A percentile compares a stretch with the other conserved stretches of the same genome.
phyloP scores from a whole-genome alignment of 768 basidiomycete genomes.

The Tulasnella sp. region DNA sequence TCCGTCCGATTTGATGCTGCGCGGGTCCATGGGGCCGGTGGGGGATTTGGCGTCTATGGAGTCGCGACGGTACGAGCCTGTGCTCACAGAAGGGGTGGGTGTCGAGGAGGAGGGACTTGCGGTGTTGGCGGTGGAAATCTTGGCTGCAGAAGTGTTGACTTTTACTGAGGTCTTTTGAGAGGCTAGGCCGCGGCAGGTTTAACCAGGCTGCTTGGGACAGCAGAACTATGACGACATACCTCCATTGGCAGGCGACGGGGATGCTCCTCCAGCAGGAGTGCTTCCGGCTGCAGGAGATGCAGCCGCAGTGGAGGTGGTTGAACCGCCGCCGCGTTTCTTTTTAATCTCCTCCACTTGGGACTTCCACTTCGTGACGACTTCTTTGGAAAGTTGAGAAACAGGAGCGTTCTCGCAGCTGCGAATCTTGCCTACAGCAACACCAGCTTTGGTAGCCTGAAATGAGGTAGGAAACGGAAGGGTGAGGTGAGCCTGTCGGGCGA shows the following conservation, averaged over 20 bases:
- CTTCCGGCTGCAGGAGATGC: background rate
- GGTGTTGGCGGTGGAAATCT: background rate
- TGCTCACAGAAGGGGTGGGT: background rate
- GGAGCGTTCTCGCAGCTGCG: constrained; percentile 63
- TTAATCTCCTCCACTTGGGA: constrained; percentile 60
- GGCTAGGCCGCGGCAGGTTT: constrained; percentile 26
- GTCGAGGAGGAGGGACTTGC: constrained; percentile 26
- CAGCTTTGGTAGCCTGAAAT: constrained; percentile 78
- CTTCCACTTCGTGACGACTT: constrained; percentile 90
- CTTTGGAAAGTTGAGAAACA: constrained; percentile 77
- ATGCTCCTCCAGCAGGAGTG: background rate
- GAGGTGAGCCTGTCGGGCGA: background rate
- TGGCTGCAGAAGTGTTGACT: background rate
- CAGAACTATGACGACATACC: constrained; percentile 38
- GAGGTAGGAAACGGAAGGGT: background rate
- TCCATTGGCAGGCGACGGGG: constrained; percentile 5
- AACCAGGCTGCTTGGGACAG: constrained; percentile 22
- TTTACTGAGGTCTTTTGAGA: constrained; percentile 17
- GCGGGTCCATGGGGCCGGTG: constrained; percentile 33
- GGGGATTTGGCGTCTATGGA: background rate
- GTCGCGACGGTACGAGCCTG: background rate
- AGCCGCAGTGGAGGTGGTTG: constrained; percentile 1
- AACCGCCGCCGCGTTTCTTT: constrained; percentile 25
- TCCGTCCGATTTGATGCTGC: constrained; percentile 66
- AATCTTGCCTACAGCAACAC: constrained; percentile 86